Evolutionary conservation across 1,139 yeast genomes (phyloP), one percentile per base, ranked within the genome.

Genomic region (Starmera stellimalicola): DNA sequence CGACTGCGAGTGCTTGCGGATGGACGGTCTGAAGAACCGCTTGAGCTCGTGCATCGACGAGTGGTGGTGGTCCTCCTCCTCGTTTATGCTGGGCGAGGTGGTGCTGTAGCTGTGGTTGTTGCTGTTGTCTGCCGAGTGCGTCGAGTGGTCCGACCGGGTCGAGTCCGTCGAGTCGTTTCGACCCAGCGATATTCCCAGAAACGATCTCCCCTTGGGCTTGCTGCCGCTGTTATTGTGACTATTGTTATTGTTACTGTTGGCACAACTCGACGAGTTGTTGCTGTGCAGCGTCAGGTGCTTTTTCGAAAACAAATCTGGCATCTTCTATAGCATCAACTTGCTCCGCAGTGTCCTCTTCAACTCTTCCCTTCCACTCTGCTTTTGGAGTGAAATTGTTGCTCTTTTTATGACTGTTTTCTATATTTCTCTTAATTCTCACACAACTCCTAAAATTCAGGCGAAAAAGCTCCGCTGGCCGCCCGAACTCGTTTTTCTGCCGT

Each of bases 31-130:
- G 41, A 81, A 81, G 51, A 81, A 80, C 38, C 88, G 60, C 51
- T 81, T 78, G 54, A 81, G 60, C 52, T 80, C 85, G 23, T 82
- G 80, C 85, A 79, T 80, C 7, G 87, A 77, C 42, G 77, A 77
- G 47, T 48, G 50, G 27, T 43, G 48, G 32, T 50, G 28, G 22
- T 31, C 17, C 8, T 26, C 25, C 20, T 25, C 35, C 20, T 19
- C 16, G 9, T 15, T n/a, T 9, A 14, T 26, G 24, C 5, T 17
- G 3, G 8, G n/a, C 16, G 7, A 20, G 29, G 9, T 28, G 28
- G n/a, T 26, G 28, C 7, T 20, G n/a, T 20, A 10, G 24, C 24
- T 20, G 24, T 10, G 10, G 24, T 19, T 29, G 26, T 17, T 20
- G 14, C 10, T 33, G 29, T 31, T 23, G 26, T 29, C 20, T 8